Conservation (phyloP, 1,139 yeast species). For the Diutina ranongensis region DNA sequence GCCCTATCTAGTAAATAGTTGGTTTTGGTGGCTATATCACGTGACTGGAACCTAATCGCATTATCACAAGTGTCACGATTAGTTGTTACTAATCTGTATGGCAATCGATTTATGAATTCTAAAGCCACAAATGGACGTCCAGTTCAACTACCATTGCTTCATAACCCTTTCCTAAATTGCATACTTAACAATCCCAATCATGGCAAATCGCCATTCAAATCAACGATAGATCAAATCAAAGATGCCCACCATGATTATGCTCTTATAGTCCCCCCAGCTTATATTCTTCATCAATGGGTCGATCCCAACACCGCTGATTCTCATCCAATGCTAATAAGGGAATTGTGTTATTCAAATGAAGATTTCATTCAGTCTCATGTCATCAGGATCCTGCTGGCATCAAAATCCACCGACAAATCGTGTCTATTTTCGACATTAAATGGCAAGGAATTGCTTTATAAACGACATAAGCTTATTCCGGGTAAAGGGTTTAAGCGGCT, state of each 20-base stretch:
- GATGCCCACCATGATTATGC: slow-evolving; percentile 37
- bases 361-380: slow-evolving; percentile 69
- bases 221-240: slow-evolving; percentile 30
- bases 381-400: slow-evolving; percentile 29
- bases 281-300: slow-evolving; percentile 34
- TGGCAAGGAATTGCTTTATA: slow-evolving; percentile 45
- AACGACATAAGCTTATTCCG: slow-evolving; percentile 42
- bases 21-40: too few relatives aligned
- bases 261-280: slow-evolving; percentile 50
- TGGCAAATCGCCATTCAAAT: slow-evolving; percentile 36
- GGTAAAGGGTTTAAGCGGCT: slow-evolving; percentile 47
- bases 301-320: slow-evolving; percentile 26
- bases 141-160: slow-evolving; percentile 21
- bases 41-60: too few relatives aligned
- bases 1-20: too few relatives aligned
- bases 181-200: slow-evolving; percentile 58
- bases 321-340: slow-evolving; percentile 20
- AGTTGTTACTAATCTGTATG: not conserved
- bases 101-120: not conserved
- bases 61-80: too few relatives aligned
- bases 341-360: slow-evolving; percentile 44
- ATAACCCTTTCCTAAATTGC: slow-evolving; percentile 58
- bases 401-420: slow-evolving; percentile 26
- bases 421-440: slow-evolving; percentile 46
- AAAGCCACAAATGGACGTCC: not conserved